These are phyloP conservation scores for Piedraia hortae DNA, from an alignment of 2,329 filamentous ascomycete species.

Conservation along the genomic window DNA sequence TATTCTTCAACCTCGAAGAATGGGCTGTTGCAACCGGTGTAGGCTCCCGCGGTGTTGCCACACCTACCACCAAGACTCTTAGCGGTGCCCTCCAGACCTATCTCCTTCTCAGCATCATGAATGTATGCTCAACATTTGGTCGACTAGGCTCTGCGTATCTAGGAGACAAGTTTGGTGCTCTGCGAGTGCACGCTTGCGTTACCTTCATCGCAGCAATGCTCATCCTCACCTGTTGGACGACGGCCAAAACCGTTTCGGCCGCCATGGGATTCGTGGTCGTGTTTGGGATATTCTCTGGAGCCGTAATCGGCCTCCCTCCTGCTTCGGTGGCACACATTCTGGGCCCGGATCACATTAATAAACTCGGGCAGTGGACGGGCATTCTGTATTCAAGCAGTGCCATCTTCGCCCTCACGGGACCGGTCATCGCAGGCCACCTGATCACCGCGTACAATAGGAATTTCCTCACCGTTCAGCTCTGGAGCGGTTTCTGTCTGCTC, in stretches of 20 bases:
- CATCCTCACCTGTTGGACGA: slow-evolving; percentile 18
- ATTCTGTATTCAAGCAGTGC: slow-evolving; percentile 24
- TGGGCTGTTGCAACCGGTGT: slow-evolving; percentile 20
- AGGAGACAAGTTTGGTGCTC: slow-evolving; percentile 18
- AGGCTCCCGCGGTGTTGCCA: slow-evolving; percentile 10
- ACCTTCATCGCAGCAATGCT: slow-evolving; percentile 18
- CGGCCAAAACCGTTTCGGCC: slow-evolving; percentile 13
- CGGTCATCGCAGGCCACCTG: slow-evolving; percentile 21
- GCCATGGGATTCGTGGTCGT: slow-evolving; percentile 22
- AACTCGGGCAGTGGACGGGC: slow-evolving; percentile 24
- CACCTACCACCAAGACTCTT: slow-evolving; percentile 2
- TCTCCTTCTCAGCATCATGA: slow-evolving; percentile 24
- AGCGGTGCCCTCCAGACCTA: slow-evolving; percentile 18
- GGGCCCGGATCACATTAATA: slow-evolving; percentile 11
- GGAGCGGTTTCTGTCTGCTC: slow-evolving; percentile 18
- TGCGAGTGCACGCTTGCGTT: slow-evolving; percentile 19
- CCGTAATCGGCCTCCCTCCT: slow-evolving; percentile 23
- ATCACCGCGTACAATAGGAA: slow-evolving; percentile 14
- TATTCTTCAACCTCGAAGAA: slow-evolving; percentile 27
- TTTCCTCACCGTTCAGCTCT: slow-evolving; percentile 21
- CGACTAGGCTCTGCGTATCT: slow-evolving; percentile 19
- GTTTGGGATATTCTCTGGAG: slow-evolving; percentile 22
- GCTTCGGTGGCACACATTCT: slow-evolving; percentile 22
- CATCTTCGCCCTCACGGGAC: slow-evolving; percentile 19
- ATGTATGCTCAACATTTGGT: slow-evolving; percentile 20